Percentiles rank a stretch among this genome's conserved stretches.
Evolutionary conservation across 495 filamentous ascomycete species (phyloP).

Genomic region (Neurospora sublineolata): DNA sequence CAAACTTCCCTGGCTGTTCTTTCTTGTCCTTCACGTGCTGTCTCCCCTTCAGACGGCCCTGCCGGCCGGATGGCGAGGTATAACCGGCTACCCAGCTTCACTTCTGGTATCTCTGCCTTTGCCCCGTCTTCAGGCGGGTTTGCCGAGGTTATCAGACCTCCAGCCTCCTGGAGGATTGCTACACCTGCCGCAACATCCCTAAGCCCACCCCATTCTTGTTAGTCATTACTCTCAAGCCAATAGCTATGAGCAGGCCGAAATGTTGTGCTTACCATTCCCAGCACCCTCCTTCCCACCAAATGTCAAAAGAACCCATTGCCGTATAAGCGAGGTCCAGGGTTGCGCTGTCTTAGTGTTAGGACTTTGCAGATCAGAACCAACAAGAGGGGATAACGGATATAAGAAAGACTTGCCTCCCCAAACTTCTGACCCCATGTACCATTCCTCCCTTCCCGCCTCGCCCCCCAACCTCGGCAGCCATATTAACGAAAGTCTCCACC

Average conservation of each 20-base stretch:
- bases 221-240: neutral
- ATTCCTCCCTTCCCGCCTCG: slow-evolving; percentile 57
- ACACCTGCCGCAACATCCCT: slow-evolving; percentile 75
- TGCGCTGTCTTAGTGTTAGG: slow-evolving; percentile 31
- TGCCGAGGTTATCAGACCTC: slow-evolving; percentile 54
- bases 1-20: slow-evolving; percentile 57
- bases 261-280: slow-evolving; percentile 51
- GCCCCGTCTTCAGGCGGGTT: slow-evolving; percentile 47
- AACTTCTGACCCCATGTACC: slow-evolving; percentile 64
- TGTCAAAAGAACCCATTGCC: slow-evolving; percentile 58
- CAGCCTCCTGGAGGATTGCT: slow-evolving; percentile 64
- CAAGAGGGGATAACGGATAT: slow-evolving; percentile 2
- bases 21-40: slow-evolving; percentile 51
- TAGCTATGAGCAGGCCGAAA: neutral
- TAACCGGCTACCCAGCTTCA: slow-evolving; percentile 47
- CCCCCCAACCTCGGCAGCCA: slow-evolving; percentile 51
- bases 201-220: neutral
- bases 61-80: slow-evolving; percentile 59
- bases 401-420: slow-evolving; percentile 32
- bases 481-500: slow-evolving; percentile 57
- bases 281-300: slow-evolving; percentile 78
- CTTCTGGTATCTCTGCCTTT: slow-evolving; percentile 45
- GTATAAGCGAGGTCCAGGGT: slow-evolving; percentile 67
- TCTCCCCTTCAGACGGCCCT: slow-evolving; percentile 46
- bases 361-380: neutral